These are phyloP conservation scores for Botrytis galanthina DNA, from an alignment of 2,329 filamentous ascomycete species.

Conservation along the genomic window DNA sequence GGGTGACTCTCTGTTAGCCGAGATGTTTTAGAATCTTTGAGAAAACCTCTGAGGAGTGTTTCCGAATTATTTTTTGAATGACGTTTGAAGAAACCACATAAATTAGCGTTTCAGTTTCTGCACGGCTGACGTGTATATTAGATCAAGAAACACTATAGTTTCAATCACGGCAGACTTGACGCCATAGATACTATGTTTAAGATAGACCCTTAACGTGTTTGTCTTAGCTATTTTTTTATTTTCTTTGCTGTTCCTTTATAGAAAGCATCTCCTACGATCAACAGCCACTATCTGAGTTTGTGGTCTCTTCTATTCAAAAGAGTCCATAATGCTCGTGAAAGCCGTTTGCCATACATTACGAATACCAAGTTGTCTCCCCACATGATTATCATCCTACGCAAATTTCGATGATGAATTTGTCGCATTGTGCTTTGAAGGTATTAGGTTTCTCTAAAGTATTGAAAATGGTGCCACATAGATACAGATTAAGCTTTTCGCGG, in stretches of 20 bases:
- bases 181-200: neutral
- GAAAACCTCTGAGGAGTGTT: neutral
- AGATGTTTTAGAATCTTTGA: neutral
- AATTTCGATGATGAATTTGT: accelerated
- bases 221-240: neutral
- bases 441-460: accelerated
- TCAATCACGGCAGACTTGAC: neutral
- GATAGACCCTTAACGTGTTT: accelerated
- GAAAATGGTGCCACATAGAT: accelerated
- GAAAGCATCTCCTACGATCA: neutral
- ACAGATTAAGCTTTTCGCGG: neutral
- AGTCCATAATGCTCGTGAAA: neutral
- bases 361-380: neutral
- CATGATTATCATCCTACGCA: neutral
- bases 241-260: neutral
- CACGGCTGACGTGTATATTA: neutral
- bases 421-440: neutral
- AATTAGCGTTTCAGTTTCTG: neutral
- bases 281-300: too few species aligned
- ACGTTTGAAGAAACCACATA: neutral
- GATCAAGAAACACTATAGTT: neutral
- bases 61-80: neutral
- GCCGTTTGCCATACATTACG: neutral
- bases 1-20: neutral
- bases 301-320: neutral